A percentile compares a stretch with the other conserved stretches of the same genome.
Conservation (phyloP, 441 rosid genomes). For the Francoa sonchifolia region DNA sequence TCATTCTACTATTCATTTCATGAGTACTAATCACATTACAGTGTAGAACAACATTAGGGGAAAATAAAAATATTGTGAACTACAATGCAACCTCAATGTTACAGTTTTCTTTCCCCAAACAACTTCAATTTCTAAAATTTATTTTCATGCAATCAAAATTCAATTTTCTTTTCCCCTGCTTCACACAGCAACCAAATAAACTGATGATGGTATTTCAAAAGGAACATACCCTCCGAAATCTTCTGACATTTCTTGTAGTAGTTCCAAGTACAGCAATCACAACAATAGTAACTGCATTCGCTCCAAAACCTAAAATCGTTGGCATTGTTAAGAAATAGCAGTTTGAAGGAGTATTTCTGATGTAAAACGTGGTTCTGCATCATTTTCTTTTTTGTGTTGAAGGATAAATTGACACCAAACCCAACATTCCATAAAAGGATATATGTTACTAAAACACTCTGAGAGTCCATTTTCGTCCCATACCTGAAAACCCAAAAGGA, state of each 20-base stretch:
- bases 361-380: background rate
- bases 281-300: slow-evolving; percentile 39
- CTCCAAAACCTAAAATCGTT: slow-evolving; percentile 60
- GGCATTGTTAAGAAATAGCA: slow-evolving; percentile 33
- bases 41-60: too few species aligned
- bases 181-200: slow-evolving; percentile 7
- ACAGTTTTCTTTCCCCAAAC: too few species aligned
- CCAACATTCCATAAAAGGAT: slow-evolving; percentile 35
- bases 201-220: background rate
- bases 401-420: slow-evolving; percentile 9
- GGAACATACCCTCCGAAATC: slow-evolving; percentile 31
- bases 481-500: slow-evolving; percentile 33
- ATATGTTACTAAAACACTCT: slow-evolving; percentile 44
- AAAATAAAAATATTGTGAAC: too few species aligned
- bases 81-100: too few species aligned
- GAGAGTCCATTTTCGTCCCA: slow-evolving; percentile 40
- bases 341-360: background rate
- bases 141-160: background rate
- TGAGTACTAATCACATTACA: too few species aligned
- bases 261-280: slow-evolving; percentile 35
- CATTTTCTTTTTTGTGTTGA: background rate
- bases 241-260: slow-evolving; percentile 20
- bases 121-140: too few species aligned
- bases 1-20: too few species aligned
- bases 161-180: background rate